Evolutionary conservation across 345 rosid species (phyloP).

Genomic region (Corchorus capsularis): DNA sequence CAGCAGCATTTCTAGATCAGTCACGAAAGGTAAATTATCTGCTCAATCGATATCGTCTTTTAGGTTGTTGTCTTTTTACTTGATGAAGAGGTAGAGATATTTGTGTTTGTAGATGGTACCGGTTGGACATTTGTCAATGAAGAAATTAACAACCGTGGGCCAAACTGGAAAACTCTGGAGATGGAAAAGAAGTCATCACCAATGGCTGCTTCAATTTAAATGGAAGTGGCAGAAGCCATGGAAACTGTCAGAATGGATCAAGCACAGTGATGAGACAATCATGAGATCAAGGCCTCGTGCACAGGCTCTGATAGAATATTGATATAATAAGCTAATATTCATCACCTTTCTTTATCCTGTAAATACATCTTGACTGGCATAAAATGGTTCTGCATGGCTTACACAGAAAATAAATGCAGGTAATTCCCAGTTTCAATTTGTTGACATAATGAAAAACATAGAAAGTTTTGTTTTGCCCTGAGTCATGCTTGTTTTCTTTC

Average conservation of each 20-base stretch:
- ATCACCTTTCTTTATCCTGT: slow-evolving; percentile 25
- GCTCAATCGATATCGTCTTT: neutral
- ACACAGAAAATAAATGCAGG: slow-evolving; percentile 30
- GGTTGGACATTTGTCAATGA: slow-evolving; percentile 52
- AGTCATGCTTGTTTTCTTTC: neutral
- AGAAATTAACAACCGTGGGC: slow-evolving; percentile 43
- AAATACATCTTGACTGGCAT: slow-evolving; percentile 25
- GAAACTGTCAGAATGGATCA: slow-evolving; percentile 81
- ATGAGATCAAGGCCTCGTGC: slow-evolving; percentile 52
- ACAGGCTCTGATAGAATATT: slow-evolving; percentile 32
- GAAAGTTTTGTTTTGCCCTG: neutral
- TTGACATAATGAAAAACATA: neutral
- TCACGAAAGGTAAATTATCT: slow-evolving; percentile 49
- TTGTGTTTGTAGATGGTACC: slow-evolving; percentile 55
- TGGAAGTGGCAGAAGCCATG: slow-evolving; percentile 97
- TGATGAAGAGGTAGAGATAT: slow-evolving; percentile 17
- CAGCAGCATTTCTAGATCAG: slow-evolving; percentile 56
- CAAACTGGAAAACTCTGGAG: slow-evolving; percentile 80
- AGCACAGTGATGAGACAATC: slow-evolving; percentile 69
- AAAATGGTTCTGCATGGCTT: slow-evolving; percentile 21
- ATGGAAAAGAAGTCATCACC: slow-evolving; percentile 90
- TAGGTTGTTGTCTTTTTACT: slow-evolving; percentile 7
- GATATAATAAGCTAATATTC: slow-evolving; percentile 27
- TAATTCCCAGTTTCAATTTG: slow-evolving; percentile 10
- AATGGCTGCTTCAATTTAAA: slow-evolving; percentile 85